Percentiles rank a stretch among this genome's conserved stretches.
phyloP scores from a whole-genome alignment of 2,329 filamentous ascomycete genomes.

The Mycosphaerella arachidis region DNA sequence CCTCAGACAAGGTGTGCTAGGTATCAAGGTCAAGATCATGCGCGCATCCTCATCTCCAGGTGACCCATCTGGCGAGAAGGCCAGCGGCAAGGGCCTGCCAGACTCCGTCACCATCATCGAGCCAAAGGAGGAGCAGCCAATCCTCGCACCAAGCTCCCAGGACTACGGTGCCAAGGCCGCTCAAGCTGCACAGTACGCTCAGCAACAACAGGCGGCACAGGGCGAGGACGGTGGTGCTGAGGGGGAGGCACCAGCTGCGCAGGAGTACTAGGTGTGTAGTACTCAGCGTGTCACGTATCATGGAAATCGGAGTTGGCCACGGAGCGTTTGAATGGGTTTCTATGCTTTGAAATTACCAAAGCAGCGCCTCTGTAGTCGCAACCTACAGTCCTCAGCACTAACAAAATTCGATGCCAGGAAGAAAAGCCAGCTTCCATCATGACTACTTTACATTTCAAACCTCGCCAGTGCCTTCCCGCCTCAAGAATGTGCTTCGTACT shows the following conservation, averaged over 20 bases:
- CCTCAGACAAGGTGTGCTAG: constrained; percentile 97
- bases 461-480: neutral
- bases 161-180: constrained; percentile 95
- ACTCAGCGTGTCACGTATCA: neutral
- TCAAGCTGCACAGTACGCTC: constrained; percentile 58
- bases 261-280: constrained; percentile 16
- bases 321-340: constrained; percentile 6
- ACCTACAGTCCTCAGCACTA: constrained; percentile 1
- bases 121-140: constrained; percentile 97
- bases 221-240: constrained; percentile 22
- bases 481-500: neutral
- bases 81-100: constrained; percentile 93
- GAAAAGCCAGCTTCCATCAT: neutral
- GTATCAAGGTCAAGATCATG: constrained; percentile 99
- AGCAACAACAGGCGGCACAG: constrained; percentile 47
- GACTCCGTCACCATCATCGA: constrained; percentile 99
- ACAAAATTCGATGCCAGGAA: neutral
- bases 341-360: neutral
- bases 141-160: constrained; percentile 92
- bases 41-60: constrained; percentile 63
- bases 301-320: constrained; percentile 6
- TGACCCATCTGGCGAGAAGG: constrained; percentile 98
- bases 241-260: constrained; percentile 11
- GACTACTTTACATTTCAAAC: neutral
- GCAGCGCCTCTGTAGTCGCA: constrained; percentile 6